Evolutionary conservation across 176 grass and related monocot genomes (phyloP).

Genomic region (Paspalum notatum): DNA sequence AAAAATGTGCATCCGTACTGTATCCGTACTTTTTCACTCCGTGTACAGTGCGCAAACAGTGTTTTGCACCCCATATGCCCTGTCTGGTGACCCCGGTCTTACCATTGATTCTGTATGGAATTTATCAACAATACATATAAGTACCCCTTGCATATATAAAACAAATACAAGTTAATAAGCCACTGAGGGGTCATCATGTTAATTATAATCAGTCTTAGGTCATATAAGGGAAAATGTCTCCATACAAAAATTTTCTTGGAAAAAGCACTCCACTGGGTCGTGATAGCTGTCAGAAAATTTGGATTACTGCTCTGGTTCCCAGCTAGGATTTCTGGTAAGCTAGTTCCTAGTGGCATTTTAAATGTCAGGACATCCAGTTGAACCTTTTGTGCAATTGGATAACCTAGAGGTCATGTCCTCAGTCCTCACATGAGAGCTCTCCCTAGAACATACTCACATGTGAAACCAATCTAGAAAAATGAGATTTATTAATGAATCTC

Average conservation of each 20-base stretch:
- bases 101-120: neutral
- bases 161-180: neutral
- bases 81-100: too few species aligned
- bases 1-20: too few species aligned
- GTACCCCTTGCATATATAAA: constrained; percentile 10
- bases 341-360: neutral
- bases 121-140: neutral
- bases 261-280: neutral
- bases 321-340: neutral
- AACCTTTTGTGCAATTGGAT: constrained; percentile 1
- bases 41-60: too few species aligned
- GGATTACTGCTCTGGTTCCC: neutral
- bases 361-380: neutral
- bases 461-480: neutral
- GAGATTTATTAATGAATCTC: neutral
- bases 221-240: neutral
- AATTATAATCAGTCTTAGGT: neutral
- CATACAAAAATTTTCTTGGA: neutral
- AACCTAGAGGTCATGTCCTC: constrained; percentile 1
- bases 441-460: neutral
- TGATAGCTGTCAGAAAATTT: neutral
- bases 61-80: too few species aligned
- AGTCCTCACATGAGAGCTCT: neutral
- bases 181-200: neutral
- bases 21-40: too few species aligned